Evolutionary conservation across 768 basidiomycete genomes (phyloP).

Genomic region (Xerocomellus chrysenteron): DNA sequence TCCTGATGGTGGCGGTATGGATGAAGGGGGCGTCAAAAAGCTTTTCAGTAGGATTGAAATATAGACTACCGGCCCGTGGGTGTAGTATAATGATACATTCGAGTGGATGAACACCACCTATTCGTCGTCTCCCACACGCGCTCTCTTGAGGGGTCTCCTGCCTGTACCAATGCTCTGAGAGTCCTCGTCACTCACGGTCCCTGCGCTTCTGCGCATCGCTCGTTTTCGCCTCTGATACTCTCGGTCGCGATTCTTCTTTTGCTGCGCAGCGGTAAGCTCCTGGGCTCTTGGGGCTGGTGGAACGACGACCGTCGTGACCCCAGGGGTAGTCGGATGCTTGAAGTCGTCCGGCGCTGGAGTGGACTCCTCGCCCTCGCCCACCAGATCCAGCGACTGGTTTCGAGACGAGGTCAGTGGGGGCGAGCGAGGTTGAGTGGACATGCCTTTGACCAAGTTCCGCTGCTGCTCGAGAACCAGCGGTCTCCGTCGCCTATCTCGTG

Average conservation of each 20-base stretch:
- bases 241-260: slow-evolving; percentile 75
- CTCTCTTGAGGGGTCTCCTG: slow-evolving; percentile 67
- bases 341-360: slow-evolving; percentile 65
- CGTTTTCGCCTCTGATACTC: slow-evolving; percentile 81
- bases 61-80: slow-evolving; percentile 17
- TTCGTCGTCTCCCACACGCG: slow-evolving; percentile 66
- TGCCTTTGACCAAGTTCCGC: slow-evolving; percentile 74
- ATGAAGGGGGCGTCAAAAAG: slow-evolving; percentile 49
- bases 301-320: slow-evolving; percentile 73
- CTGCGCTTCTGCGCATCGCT: slow-evolving; percentile 60
- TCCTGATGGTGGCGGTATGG: slow-evolving; percentile 66
- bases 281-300: slow-evolving; percentile 69
- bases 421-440: slow-evolving; percentile 2
- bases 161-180: slow-evolving; percentile 43
- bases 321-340: slow-evolving; percentile 65
- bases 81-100: not conserved
- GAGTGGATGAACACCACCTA: slow-evolving; percentile 29
- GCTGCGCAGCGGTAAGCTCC: slow-evolving; percentile 67
- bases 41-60: slow-evolving; percentile 50
- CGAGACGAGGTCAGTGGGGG: slow-evolving; percentile 6
- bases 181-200: slow-evolving; percentile 75
- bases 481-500: slow-evolving; percentile 77
- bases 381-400: slow-evolving; percentile 72
- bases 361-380: slow-evolving; percentile 66
- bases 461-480: slow-evolving; percentile 81